phyloP scores from a whole-genome alignment of 176 grass and related monocot genomes.

The Oryza rufipogon region DNA sequence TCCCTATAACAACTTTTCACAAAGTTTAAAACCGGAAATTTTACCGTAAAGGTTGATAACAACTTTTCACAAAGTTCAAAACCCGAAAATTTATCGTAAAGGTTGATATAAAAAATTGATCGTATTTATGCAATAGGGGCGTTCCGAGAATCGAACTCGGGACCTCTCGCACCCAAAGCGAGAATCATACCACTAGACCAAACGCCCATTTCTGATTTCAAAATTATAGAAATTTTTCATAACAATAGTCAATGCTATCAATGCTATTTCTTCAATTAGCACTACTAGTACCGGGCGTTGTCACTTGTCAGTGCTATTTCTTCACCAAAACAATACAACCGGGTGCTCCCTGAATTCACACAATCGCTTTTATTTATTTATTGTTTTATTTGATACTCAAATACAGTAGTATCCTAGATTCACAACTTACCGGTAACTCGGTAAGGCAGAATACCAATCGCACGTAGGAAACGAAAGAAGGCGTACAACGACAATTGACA shows the following conservation, averaged over 20 bases:
- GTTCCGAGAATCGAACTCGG: constrained; percentile 97
- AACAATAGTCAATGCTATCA: too few species aligned
- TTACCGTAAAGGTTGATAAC: too few species aligned
- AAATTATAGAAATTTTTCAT: not conserved
- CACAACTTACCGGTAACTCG: not conserved
- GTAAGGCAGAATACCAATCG: not conserved
- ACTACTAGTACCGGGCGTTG: too few species aligned
- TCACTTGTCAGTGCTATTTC: not conserved
- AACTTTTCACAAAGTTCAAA: too few species aligned
- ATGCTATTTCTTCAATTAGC: too few species aligned
- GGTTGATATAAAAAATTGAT: too few species aligned
- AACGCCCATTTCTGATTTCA: constrained; percentile 51
- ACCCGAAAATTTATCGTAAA: too few species aligned
- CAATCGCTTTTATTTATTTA: not conserved
- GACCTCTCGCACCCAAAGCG: constrained; percentile 99
- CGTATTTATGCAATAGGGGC: constrained; percentile 33
- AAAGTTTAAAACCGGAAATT: too few species aligned
- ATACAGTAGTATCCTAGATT: not conserved
- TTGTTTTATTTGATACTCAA: not conserved
- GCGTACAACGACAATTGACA: not conserved
- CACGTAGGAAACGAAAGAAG: not conserved
- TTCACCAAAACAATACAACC: not conserved
- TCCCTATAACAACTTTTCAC: too few species aligned
- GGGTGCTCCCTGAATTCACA: not conserved
- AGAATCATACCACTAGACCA: constrained; percentile 99